A percentile compares a stretch with the other conserved stretches of the same genome.
phyloP scores from a whole-genome alignment of 495 filamentous ascomycete genomes.

The Neurospora tetrasperma region DNA sequence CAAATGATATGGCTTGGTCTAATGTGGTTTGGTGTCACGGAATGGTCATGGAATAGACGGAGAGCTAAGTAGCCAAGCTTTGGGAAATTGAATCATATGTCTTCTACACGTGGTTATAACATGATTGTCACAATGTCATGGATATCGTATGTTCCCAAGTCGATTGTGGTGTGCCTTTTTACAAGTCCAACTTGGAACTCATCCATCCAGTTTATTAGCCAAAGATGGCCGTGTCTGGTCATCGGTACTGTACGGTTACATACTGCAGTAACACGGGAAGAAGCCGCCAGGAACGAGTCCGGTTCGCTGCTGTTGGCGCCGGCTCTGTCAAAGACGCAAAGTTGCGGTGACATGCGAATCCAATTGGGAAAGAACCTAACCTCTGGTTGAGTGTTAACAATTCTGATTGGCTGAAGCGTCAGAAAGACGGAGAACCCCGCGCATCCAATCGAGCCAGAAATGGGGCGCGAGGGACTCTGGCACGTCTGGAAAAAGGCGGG shows the following conservation, averaged over 20 bases:
- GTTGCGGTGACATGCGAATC: not conserved
- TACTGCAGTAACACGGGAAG: not conserved
- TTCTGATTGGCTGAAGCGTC: not conserved
- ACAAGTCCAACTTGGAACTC: not conserved
- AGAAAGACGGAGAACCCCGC: not conserved
- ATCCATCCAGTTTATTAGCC: not conserved
- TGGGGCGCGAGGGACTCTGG: not conserved
- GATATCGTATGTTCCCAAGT: not conserved
- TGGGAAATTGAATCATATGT: not conserved
- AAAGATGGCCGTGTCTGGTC: not conserved
- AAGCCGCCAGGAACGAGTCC: not conserved
- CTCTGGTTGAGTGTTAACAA: not conserved
- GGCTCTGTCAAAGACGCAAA: not conserved
- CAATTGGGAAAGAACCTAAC: not conserved
- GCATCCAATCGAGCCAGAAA: not conserved
- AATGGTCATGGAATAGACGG: not conserved
- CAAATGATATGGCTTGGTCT: not conserved
- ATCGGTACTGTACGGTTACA: not conserved
- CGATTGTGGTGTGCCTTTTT: not conserved
- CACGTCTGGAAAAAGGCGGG: not conserved
- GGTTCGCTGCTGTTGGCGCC: not conserved
- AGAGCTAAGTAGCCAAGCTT: not conserved
- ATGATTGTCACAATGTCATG: not conserved
- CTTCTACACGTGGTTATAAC: not conserved
- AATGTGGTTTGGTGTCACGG: not conserved